phyloP scores from a whole-genome alignment of 305 asterid species.

The Euphrasia arctica region DNA sequence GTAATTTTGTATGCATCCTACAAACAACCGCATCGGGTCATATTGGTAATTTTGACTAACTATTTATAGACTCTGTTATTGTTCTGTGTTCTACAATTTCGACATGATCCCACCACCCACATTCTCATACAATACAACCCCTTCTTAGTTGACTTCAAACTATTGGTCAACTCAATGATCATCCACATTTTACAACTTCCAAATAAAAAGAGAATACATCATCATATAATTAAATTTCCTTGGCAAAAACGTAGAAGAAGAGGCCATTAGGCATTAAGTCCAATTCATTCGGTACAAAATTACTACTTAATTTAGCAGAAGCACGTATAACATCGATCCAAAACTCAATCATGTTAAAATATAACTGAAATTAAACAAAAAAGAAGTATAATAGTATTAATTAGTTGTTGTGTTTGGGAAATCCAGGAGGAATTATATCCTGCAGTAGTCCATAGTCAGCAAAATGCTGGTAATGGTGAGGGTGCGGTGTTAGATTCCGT shows the following conservation, averaged over 20 bases:
- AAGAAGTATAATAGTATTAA: not conserved
- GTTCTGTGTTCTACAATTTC: not conserved
- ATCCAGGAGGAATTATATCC: conserved; percentile 49
- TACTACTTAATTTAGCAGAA: not conserved
- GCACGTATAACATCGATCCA: not conserved
- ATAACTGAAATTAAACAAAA: not conserved
- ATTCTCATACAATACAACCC: not conserved
- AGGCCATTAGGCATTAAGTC: not conserved
- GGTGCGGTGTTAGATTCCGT: conserved; percentile 31
- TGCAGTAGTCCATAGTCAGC: conserved; percentile 58
- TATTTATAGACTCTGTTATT: not conserved
- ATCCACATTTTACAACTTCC: too few species aligned
- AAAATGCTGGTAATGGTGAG: conserved; percentile 49
- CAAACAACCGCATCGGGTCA: not conserved
- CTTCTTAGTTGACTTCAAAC: not conserved
- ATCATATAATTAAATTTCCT: not conserved
- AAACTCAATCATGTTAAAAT: not conserved
- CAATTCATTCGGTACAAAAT: not conserved
- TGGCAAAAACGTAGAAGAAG: not conserved
- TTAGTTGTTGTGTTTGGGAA: conserved; percentile 41
- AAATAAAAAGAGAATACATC: not conserved
- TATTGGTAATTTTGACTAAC: conserved; percentile 3
- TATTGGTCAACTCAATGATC: conserved; percentile 1
- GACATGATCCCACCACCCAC: not conserved
- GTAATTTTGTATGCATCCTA: conserved; percentile 1